phyloP scores from a whole-genome alignment of 2,329 filamentous ascomycete species.

The Ophiocordyceps unilateralis region DNA sequence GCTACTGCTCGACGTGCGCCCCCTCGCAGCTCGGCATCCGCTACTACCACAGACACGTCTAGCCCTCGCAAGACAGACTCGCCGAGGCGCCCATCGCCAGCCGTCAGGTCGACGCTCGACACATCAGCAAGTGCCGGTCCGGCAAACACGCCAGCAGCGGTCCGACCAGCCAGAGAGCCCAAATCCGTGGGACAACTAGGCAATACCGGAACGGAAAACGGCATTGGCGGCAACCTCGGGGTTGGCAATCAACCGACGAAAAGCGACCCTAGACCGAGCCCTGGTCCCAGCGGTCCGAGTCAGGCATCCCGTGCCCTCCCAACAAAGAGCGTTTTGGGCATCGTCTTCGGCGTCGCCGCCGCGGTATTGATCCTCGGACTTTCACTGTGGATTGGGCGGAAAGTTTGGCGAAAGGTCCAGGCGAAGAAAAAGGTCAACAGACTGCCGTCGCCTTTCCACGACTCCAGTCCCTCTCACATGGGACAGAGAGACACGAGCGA shows the following conservation, averaged over 20 bases:
- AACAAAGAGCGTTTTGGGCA: conserved; percentile 20
- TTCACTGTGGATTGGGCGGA: conserved; percentile 22
- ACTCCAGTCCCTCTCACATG: conserved; percentile 10
- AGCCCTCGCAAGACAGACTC: background rate
- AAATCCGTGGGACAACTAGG: background rate
- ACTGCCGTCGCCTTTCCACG: conserved; percentile 4
- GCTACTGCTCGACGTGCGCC: too few relatives aligned
- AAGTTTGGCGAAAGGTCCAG: conserved; percentile 25
- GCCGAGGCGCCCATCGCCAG: background rate
- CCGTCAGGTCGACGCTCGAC: background rate
- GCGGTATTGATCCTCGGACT: conserved; percentile 24
- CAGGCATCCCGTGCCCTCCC: conserved; percentile 2
- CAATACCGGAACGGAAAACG: background rate
- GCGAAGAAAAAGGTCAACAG: conserved; percentile 8
- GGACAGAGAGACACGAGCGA: conserved; percentile 7
- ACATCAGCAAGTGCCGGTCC: background rate
- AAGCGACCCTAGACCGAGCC: background rate
- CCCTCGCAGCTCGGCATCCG: background rate
- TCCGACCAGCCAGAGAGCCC: background rate
- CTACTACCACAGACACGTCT: background rate
- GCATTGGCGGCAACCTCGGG: background rate
- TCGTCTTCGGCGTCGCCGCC: conserved; percentile 31
- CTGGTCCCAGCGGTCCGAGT: background rate
- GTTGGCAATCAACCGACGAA: background rate
- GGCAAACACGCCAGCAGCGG: background rate